Conservation (phyloP, 495 filamentous ascomycete species). For the Trypethelium eluteriae region DNA sequence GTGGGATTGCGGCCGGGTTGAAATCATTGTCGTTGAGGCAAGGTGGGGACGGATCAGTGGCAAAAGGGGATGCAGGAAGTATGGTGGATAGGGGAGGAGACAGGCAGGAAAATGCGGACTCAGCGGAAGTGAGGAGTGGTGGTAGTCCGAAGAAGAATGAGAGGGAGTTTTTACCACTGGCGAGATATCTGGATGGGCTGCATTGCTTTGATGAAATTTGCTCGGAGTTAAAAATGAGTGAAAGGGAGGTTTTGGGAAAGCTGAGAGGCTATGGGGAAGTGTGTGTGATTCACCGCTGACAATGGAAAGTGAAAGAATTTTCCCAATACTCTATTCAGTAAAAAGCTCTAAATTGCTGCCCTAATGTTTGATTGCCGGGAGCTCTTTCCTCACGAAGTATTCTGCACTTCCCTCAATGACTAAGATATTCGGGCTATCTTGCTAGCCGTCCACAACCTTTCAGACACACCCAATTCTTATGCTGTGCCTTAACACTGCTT, state of each 20-base stretch:
- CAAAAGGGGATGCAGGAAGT: not conserved
- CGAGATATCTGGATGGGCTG: slow-evolving; percentile 67
- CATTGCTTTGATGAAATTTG: slow-evolving; percentile 89
- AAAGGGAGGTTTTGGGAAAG: slow-evolving; percentile 45
- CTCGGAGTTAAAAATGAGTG: slow-evolving; percentile 59
- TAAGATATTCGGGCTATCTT: not conserved
- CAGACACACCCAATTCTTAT: not conserved
- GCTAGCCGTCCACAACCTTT: not conserved
- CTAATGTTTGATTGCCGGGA: not conserved
- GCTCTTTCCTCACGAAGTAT: not conserved
- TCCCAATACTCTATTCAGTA: not conserved
- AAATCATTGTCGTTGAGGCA: slow-evolving; percentile 9
- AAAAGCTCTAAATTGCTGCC: too few species aligned
- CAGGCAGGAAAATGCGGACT: slow-evolving; percentile 13
- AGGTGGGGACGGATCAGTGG: not conserved
- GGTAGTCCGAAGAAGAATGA: slow-evolving; percentile 16
- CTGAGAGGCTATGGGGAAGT: slow-evolving; percentile 27
- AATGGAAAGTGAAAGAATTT: not conserved
- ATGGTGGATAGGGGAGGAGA: slow-evolving; percentile 1
- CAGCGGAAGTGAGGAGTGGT: slow-evolving; percentile 16
- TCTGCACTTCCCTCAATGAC: not conserved
- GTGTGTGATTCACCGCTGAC: slow-evolving; percentile 16
- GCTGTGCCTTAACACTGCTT: not conserved
- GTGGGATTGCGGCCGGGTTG: not conserved
- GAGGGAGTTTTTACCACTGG: slow-evolving; percentile 39